Evolutionary conservation across 2,329 filamentous ascomycete species (phyloP), one percentile per base, ranked within the genome.

Genomic region (Endoconidiophora laricicola): DNA sequence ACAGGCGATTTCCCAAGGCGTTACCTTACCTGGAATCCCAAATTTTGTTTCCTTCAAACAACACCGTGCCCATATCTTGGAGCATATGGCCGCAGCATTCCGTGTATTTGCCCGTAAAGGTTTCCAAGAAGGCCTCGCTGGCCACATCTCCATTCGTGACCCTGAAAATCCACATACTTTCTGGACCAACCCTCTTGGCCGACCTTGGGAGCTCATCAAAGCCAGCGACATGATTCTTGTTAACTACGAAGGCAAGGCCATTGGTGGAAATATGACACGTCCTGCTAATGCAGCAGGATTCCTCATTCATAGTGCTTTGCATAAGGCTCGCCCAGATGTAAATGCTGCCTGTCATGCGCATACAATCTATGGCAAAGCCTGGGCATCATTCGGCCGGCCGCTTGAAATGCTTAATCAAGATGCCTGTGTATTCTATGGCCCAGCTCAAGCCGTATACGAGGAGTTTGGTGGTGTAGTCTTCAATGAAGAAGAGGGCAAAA

Each of bases 321-420:
- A 81, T 61, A 76, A 75, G 61, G 73, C 73, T 1, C 64, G 79
- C 29, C 75, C 75, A 2, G 72, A 81, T 57, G 75, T 80, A 40
- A 69, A 76, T 56, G 79, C 80, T 0, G 75, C 78, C 3, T 83
- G 79, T 59, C 81, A 84, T 56, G 71, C 75, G 14, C 81, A 84
- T 60, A 74, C 71, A 14, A 70, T 69, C 14, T 70, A 74, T 10
- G 80, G 79, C 1, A 74, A 80, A 42, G 78, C 80, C 0, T 84
- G 78, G 78, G 75, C 71, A 33, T 67, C 70, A 0, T 83, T 84
- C 59, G 78, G 69, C 1, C 66, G 64, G 4, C 71, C 70, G 0
- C 65, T 84, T 6, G 79, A 83, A 50, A 84, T 84, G 78, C 63
- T 83, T 24, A 82, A 76, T 54, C 79, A 76, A 61, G 80, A 77